Base-by-base conservation (phyloP, 208 protist genomes). In the Leishmania amazonensis region DNA sequence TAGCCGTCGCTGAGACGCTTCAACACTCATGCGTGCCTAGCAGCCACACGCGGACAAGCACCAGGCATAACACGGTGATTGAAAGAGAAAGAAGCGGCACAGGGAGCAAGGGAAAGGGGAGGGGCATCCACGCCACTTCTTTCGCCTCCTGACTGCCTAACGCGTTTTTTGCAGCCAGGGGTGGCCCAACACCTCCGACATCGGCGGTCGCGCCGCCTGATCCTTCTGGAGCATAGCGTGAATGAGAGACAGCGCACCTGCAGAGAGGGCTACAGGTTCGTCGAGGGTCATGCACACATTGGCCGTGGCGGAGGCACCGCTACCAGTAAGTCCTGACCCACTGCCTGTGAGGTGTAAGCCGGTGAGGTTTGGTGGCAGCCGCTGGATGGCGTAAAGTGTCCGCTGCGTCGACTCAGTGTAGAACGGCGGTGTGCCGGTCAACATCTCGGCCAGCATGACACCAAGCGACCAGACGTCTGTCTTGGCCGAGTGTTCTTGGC, bases 391-490 rank as follows among this genome's bases (percentile, higher is more conserved):
- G 17, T 88, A 73, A 79, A 97, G 68, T 19, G 94, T 97, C 28
- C 88, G 83, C 51, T 88, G 71, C 49, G 90, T 75, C 11, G 87
- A 87, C 13, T 76, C 77, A 21, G 84, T 79, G 80, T 93, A 96
- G 77, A 97, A 97, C 8, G 94, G 95, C 28, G 94, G 93, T 0
- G 35, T 64, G 17, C 95, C 95, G 0, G 85, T 93, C 47, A 98
- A 76, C 92, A 98, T 92, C 87, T 98, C 92, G 42, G 85, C 92
- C 15, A 97, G 60, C 81, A 96, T 93, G 31, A 91, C 92, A 15
- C 95, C 95, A 0, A 98, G 88, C n/a, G 94, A 96, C 94, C 95
- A 98, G 15, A 98, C 90, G 81, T 98, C 95, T 57, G 93, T 94
- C 54, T 94, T 91, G 31, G 38, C 76, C 2, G 87, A 90, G 87